These are phyloP conservation scores for Pochonia chlamydosporia DNA, from an alignment of 2,329 filamentous ascomycete species.

Conservation along the genomic window DNA sequence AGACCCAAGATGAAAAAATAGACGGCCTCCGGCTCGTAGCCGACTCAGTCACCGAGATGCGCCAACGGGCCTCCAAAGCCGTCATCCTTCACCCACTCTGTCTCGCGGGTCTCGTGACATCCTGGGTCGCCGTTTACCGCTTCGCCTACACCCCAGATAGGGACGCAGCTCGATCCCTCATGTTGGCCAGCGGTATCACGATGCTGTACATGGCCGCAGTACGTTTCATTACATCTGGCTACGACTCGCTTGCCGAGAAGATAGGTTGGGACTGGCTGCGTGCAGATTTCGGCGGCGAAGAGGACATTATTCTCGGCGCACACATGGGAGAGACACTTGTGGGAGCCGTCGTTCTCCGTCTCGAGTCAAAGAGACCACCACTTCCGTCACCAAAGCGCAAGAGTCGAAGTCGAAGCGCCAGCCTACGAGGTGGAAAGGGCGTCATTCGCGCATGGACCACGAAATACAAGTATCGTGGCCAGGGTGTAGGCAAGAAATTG, in stretches of 20 bases:
- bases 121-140: constrained; percentile 39
- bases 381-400: constrained; percentile 18
- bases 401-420: constrained; percentile 31
- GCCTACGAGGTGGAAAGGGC: constrained; percentile 54
- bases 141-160: constrained; percentile 35
- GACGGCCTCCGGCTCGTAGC: constrained; percentile 68
- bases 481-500: constrained; percentile 67
- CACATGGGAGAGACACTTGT: constrained; percentile 64
- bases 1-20: constrained; percentile 52
- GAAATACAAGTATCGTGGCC: constrained; percentile 58
- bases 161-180: constrained; percentile 50
- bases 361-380: constrained; percentile 39
- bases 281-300: constrained; percentile 32
- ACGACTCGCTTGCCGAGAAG: constrained; percentile 56
- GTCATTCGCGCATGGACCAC: constrained; percentile 82
- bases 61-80: constrained; percentile 57
- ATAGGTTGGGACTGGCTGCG: constrained; percentile 58
- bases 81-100: constrained; percentile 59
- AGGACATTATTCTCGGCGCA: constrained; percentile 59
- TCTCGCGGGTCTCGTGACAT: constrained; percentile 39
- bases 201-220: constrained; percentile 59
- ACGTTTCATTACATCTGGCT: constrained; percentile 54
- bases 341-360: constrained; percentile 62
- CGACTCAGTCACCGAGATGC: constrained; percentile 78
- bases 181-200: constrained; percentile 54